phyloP scores from a whole-genome alignment of 1,284 basidiomycete genomes.

The Phenoliferia sp. region DNA sequence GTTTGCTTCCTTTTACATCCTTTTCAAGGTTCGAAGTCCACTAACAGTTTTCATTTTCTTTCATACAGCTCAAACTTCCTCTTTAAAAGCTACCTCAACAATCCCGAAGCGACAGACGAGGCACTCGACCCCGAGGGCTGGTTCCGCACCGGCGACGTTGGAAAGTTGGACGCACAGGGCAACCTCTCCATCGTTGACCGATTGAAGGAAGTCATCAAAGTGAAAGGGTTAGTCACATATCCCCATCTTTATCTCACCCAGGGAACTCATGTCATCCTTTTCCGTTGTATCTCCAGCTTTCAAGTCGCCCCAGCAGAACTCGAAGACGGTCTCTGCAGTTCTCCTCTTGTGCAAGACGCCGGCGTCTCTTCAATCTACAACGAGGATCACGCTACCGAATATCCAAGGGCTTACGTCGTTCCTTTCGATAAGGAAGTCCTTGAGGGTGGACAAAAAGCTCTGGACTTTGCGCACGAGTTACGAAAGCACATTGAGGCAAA shows the following conservation, averaged over 20 bases:
- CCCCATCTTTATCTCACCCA: background rate
- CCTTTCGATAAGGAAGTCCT: conserved; percentile 29
- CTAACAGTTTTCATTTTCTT: background rate
- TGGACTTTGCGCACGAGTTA: conserved; percentile 19
- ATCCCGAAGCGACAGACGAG: conserved; percentile 36
- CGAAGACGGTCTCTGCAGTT: conserved; percentile 37
- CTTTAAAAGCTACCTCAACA: conserved; percentile 43
- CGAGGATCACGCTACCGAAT: conserved; percentile 36
- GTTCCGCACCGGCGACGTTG: conserved; percentile 37
- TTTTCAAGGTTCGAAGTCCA: background rate
- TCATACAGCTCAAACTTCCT: conserved; percentile 20
- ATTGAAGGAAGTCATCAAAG: conserved; percentile 39
- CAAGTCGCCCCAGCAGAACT: conserved; percentile 41
- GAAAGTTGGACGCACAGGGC: conserved; percentile 34
- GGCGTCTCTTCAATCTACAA: conserved; percentile 35
- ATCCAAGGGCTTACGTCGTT: conserved; percentile 34
- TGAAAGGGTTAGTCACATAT: conserved; percentile 33
- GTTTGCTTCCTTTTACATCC: background rate
- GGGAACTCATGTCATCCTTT: background rate
- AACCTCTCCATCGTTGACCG: conserved; percentile 37
- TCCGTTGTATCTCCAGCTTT: conserved; percentile 23
- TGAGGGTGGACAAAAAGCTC: conserved; percentile 11
- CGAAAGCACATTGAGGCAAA: conserved; percentile 28
- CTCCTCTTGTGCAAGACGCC: conserved; percentile 38
- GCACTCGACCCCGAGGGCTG: conserved; percentile 34